Evolutionary conservation across 257 asterid genomes (phyloP), one percentile per base, ranked within the genome.

Genomic region (Scutellaria barbata): DNA sequence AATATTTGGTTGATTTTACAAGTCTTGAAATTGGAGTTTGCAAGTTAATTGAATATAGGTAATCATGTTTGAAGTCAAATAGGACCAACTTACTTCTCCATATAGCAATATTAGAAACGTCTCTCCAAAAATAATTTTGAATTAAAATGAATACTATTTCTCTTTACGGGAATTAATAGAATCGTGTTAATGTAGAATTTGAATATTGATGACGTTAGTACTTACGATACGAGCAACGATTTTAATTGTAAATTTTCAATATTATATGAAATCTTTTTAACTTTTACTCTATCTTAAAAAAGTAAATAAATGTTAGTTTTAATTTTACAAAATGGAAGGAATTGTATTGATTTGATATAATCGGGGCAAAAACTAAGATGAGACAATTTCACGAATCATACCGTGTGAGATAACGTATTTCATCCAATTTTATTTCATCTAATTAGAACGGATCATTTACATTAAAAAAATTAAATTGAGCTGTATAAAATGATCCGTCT

Each of bases 141-240:
- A 33, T 37, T 35, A 35, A 67, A 51, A 8, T 16, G 40, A 52
- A 67, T 52, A 11, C 46, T 52, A 35, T 35, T 68, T 6, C 39
- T 52, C 7, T 40, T 18, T 55, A 53, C 63, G 64, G 55, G 8
- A 53, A 18, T 22, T 2, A 22, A 22, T 1, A 30, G 48, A 56
- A 69, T 42, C 35, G 45, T 55, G 57, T 56, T 56, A 22, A 10
- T 13, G 5, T 55, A 5, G 65, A 69, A 55, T 50, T 50, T 30
- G 33, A 57, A 0, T 14, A n/a, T 13, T 13, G 16, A 25, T 5
- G 45, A 57, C 16, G 8, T 30, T 16, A 12, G 1, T 5, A 12
- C 17, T 48, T 14, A 11, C 53, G 5, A 4, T 12, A 13, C 20
- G 1, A 48, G n/a, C n/a, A 5, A 12, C 6, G 9, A 0, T 48